Evolutionary conservation across 441 rosid genomes (phyloP).

Genomic region (Pelargonium citronellum): DNA sequence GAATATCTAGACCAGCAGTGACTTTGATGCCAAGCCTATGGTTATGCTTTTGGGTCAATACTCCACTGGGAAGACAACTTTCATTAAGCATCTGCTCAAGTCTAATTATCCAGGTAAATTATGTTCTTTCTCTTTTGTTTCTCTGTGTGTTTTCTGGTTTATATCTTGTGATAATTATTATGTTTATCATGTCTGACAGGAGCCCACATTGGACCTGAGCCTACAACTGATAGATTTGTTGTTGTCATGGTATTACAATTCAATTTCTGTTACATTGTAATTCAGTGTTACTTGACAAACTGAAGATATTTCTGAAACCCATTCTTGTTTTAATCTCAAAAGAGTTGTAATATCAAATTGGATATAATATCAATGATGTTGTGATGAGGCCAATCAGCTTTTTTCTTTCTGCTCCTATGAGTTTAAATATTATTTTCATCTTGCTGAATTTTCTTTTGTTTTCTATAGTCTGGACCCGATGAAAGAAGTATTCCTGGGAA

Average conservation of each 20-base stretch:
- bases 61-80: conserved; percentile 97
- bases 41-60: conserved; percentile 97
- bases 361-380: not conserved
- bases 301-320: not conserved
- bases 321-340: not conserved
- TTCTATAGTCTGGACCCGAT: conserved; percentile 76
- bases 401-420: not conserved
- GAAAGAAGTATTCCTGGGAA: conserved; percentile 97
- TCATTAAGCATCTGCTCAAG: conserved; percentile 86
- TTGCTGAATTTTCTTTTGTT: not conserved
- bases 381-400: not conserved
- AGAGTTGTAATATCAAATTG: not conserved
- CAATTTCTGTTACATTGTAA: conserved; percentile 6
- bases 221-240: conserved; percentile 96
- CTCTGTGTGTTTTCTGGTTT: not conserved
- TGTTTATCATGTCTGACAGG: conserved; percentile 42
- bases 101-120: conserved; percentile 71
- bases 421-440: not conserved
- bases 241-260: conserved; percentile 69
- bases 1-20: conserved; percentile 64
- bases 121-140: conserved; percentile 14
- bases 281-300: not conserved
- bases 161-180: not conserved
- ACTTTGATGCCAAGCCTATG: conserved; percentile 98
- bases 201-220: conserved; percentile 96